phyloP scores from a whole-genome alignment of 2,329 filamentous ascomycete species.

The Claviceps spartinae region DNA sequence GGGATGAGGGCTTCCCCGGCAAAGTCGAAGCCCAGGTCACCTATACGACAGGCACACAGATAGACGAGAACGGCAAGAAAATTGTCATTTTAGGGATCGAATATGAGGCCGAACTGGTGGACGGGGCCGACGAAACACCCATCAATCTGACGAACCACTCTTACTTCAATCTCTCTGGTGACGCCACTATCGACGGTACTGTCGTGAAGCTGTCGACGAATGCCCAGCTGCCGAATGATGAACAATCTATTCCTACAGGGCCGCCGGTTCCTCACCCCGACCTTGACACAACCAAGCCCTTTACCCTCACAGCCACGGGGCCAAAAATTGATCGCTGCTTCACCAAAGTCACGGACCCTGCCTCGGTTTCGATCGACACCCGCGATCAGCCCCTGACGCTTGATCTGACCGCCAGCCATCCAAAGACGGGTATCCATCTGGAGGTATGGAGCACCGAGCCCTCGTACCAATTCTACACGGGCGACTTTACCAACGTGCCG shows the following conservation, averaged over 20 bases:
- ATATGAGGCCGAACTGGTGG: slow-evolving; percentile 74
- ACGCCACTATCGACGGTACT: slow-evolving; percentile 39
- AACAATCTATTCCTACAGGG: slow-evolving; percentile 59
- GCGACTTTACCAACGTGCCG: slow-evolving; percentile 68
- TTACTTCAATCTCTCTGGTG: slow-evolving; percentile 52
- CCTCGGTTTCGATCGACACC: slow-evolving; percentile 51
- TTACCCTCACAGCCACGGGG: slow-evolving; percentile 55
- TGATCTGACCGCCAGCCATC: slow-evolving; percentile 61
- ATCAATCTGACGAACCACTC: slow-evolving; percentile 95
- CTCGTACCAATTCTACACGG: slow-evolving; percentile 94
- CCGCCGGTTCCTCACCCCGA: slow-evolving; percentile 50
- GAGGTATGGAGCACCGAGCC: slow-evolving; percentile 88
- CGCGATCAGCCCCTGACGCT: slow-evolving; percentile 47
- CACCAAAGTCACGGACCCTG: slow-evolving; percentile 52
- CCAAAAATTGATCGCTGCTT: slow-evolving; percentile 89
- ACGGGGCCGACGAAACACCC: slow-evolving; percentile 72
- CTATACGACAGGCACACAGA: slow-evolving; percentile 63
- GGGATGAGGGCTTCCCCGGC: slow-evolving; percentile 83
- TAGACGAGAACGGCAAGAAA: slow-evolving; percentile 43
- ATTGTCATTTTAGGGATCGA: slow-evolving; percentile 69
- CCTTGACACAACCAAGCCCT: slow-evolving; percentile 50
- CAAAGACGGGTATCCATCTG: slow-evolving; percentile 61
- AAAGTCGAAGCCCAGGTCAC: slow-evolving; percentile 64
- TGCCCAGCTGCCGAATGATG: slow-evolving; percentile 61
- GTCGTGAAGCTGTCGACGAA: slow-evolving; percentile 52